Evolutionary conservation across 148 eudicot species (phyloP), one percentile per base, ranked within the genome.

Genomic region (Talinum fruticosum): DNA sequence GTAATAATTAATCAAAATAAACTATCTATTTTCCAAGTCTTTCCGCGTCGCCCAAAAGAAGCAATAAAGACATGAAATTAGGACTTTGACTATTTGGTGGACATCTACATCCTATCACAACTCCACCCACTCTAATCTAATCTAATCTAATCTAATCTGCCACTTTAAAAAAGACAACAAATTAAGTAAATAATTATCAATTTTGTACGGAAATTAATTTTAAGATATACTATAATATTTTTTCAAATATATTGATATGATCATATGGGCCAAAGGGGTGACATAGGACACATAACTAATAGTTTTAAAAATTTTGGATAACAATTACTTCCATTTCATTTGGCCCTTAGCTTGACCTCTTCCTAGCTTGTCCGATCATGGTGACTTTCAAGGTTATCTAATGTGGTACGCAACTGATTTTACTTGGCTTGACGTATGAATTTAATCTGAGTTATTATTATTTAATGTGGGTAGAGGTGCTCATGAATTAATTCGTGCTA

Each of bases 61-160:
- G 57, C 4, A 51, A 19, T 16, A 19, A 51, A 59, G 64, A 8
- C 64, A n/a, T 59, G 7, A 51, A 59, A 59, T 23, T 0, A 59
- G 10, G 64, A 23, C 64, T 59, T 59, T 59, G 64, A 59, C 64
- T 59, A 59, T 59, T 59, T 1, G 28, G 26, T 59, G 28, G 64
- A 7, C 28, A 24, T 15, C 10, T 10, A 41, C 5, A 4, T n/a
- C 64, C 64, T 4, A 59, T 59, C 64, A 23, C 19, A 51, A 23
- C 57, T 51, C 64, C 10, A 23, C 64, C 64, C 64, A 59, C 64
- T 59, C 64, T 59, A n/a, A n/a, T n/a, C n/a, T n/a, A n/a, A n/a
- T n/a, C n/a, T n/a, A n/a, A n/a, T n/a, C n/a, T n/a, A n/a, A 49
- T 49, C 13, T 41, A 14, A n/a, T 57, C 1, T 57, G 10, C 64